Evolutionary conservation across 495 filamentous ascomycete species (phyloP).

Genomic region (Staphylotrichum tortipilum): DNA sequence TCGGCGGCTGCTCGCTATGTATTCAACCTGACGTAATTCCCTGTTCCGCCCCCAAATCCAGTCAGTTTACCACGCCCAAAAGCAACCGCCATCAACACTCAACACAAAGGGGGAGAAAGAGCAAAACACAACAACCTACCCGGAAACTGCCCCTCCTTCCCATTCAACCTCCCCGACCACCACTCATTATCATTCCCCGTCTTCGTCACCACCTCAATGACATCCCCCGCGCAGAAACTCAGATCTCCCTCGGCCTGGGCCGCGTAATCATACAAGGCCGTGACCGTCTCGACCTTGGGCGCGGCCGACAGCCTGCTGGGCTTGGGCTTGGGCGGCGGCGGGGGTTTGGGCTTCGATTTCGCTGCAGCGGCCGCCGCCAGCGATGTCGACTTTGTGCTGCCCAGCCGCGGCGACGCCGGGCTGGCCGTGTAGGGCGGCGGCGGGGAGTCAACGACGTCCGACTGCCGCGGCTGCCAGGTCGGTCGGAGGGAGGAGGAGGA

Average conservation of each 20-base stretch:
- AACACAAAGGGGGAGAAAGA: neutral
- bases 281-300: slow-evolving; percentile 62
- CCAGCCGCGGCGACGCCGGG: slow-evolving; percentile 3
- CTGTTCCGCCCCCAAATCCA: slow-evolving; percentile 10
- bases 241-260: slow-evolving; percentile 92
- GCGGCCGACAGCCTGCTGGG: slow-evolving; percentile 62
- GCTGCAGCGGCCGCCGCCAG: slow-evolving; percentile 66
- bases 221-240: slow-evolving; percentile 80
- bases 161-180: slow-evolving; percentile 78
- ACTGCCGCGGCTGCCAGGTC: slow-evolving; percentile 20
- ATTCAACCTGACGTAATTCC: slow-evolving; percentile 38
- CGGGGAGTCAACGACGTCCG: slow-evolving; percentile 16
- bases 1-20: too few species aligned
- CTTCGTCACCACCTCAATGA: slow-evolving; percentile 76
- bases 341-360: slow-evolving; percentile 65
- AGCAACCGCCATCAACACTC: neutral
- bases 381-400: slow-evolving; percentile 8
- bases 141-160: slow-evolving; percentile 84
- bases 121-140: slow-evolving; percentile 49
- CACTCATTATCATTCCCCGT: slow-evolving; percentile 90
- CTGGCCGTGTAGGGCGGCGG: slow-evolving; percentile 51
- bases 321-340: slow-evolving; percentile 82
- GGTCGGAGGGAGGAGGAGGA: slow-evolving; percentile 3
- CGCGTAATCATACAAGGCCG: slow-evolving; percentile 88
- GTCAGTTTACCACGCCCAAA: neutral